Evolutionary conservation across 768 basidiomycete genomes (phyloP).

Genomic region (Hirschioporus abietinus): DNA sequence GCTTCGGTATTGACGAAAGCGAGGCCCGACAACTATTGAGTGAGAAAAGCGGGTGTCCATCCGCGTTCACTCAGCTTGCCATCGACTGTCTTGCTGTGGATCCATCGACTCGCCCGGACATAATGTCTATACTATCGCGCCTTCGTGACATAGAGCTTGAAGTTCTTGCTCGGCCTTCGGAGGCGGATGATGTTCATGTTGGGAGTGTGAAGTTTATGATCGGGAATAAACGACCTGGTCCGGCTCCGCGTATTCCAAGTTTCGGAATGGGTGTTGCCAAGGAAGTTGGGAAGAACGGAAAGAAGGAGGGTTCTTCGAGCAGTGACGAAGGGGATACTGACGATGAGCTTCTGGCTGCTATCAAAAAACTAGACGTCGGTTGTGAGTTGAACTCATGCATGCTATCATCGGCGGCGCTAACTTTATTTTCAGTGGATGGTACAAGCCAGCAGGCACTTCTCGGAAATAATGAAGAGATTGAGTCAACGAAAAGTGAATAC

Average conservation of each 20-base stretch:
- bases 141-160: constrained; percentile 81
- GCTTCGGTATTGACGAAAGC: constrained; percentile 68
- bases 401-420: not conserved
- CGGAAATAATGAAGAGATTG: not conserved
- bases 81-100: constrained; percentile 69
- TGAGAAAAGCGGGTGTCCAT: constrained; percentile 58
- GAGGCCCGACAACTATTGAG: constrained; percentile 69
- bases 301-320: constrained; percentile 28
- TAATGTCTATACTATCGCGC: constrained; percentile 71
- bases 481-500: constrained; percentile 36
- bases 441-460: constrained; percentile 1
- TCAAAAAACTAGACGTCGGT: constrained; percentile 43
- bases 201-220: constrained; percentile 84
- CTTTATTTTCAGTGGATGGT: not conserved
- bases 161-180: constrained; percentile 60
- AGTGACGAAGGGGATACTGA: constrained; percentile 53
- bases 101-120: constrained; percentile 67
- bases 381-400: not conserved
- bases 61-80: constrained; percentile 68
- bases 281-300: constrained; percentile 43
- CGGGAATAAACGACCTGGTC: constrained; percentile 51
- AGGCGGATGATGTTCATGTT: constrained; percentile 67
- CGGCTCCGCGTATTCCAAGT: constrained; percentile 77
- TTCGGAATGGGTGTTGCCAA: constrained; percentile 71
- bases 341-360: constrained; percentile 60